These are phyloP conservation scores for Lepidium sativum DNA, from an alignment of 345 rosid species.

Conservation along the genomic window DNA sequence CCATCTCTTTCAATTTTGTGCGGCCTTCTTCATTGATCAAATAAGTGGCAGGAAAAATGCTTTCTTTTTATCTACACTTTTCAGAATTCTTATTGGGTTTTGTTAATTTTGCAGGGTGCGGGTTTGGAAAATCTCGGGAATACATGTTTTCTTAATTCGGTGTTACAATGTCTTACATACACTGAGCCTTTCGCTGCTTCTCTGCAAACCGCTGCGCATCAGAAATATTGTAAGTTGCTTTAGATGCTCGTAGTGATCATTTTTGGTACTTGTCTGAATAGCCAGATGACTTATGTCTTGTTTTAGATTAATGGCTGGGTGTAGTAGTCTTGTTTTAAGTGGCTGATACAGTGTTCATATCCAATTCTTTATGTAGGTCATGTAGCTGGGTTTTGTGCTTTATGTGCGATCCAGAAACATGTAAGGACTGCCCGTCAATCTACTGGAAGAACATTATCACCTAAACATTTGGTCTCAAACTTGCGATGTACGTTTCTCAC, in stretches of 20 bases:
- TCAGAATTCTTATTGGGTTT: not conserved
- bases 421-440: constrained; percentile 73
- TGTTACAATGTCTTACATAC: constrained; percentile 87
- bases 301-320: not conserved
- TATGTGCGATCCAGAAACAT: constrained; percentile 97
- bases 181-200: constrained; percentile 93
- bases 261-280: not conserved
- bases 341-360: constrained; percentile 6
- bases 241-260: not conserved
- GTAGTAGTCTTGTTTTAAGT: not conserved
- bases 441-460: constrained; percentile 63
- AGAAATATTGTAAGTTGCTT: constrained; percentile 58
- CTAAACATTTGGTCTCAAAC: constrained; percentile 83
- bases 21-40: not conserved
- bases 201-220: constrained; percentile 76
- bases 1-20: not conserved
- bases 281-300: not conserved
- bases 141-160: constrained; percentile 95
- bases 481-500: constrained; percentile 68
- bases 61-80: not conserved
- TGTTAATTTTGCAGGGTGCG: constrained; percentile 62
- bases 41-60: not conserved
- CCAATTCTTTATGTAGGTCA: constrained; percentile 50
- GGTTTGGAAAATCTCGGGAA: constrained; percentile 94
- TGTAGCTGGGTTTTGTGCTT: constrained; percentile 86